A percentile compares a stretch with the other conserved stretches of the same genome.
Evolutionary conservation across 2,329 filamentous ascomycete genomes (phyloP).

Genomic region (Orbilia quercus): DNA sequence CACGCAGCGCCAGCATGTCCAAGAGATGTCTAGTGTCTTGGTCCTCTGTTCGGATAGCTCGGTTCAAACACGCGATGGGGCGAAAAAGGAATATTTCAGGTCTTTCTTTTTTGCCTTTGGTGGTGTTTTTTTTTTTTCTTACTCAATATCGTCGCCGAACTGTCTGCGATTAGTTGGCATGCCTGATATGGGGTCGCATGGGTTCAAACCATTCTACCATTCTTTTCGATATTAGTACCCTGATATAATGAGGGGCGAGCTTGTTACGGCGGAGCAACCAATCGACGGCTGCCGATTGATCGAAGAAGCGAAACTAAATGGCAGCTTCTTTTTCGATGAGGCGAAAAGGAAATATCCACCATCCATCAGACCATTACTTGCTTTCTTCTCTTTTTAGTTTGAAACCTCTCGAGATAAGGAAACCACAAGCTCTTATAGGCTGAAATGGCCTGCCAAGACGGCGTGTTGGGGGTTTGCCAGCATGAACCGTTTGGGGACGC

Average conservation of each 20-base stretch:
- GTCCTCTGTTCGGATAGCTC: conserved; percentile 39
- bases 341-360: conserved; percentile 26
- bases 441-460: conserved; percentile 45
- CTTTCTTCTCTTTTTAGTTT: conserved; percentile 11
- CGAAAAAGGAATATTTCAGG: neutral
- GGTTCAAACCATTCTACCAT: neutral
- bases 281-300: conserved; percentile 42
- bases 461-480: conserved; percentile 26
- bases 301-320: conserved; percentile 43
- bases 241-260: conserved; percentile 35
- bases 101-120: neutral
- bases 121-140: conserved; percentile 2
- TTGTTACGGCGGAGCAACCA: conserved; percentile 23
- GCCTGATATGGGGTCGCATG: conserved; percentile 4
- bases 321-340: conserved; percentile 30
- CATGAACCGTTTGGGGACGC: conserved; percentile 43
- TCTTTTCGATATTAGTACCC: conserved; percentile 26
- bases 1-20: conserved; percentile 22
- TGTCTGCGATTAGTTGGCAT: conserved; percentile 45
- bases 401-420: conserved; percentile 47
- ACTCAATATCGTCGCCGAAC: conserved; percentile 37
- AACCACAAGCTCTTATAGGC: conserved; percentile 42
- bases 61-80: conserved; percentile 30
- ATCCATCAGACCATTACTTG: conserved; percentile 16
- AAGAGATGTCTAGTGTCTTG: conserved; percentile 10